Conservation (phyloP, 1,139 yeast species). For the Suhomyces guaymorum region DNA sequence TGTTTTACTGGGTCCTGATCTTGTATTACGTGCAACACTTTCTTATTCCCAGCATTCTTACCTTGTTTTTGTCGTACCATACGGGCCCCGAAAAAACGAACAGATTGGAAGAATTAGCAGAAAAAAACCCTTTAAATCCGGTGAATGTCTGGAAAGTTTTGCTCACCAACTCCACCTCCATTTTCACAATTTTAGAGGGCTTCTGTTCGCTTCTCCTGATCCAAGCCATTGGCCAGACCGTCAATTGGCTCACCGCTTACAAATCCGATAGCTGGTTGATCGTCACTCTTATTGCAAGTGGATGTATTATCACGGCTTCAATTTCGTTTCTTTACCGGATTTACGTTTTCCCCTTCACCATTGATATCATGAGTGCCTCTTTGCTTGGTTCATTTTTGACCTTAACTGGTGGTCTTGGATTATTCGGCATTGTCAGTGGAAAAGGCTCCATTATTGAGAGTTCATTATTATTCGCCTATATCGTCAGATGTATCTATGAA, state of each 20-base stretch:
- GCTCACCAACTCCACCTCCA: constrained; percentile 78
- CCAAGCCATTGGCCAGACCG: constrained; percentile 86
- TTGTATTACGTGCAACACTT: constrained; percentile 81
- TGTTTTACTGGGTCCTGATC: constrained; percentile 54
- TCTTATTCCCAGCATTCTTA: constrained; percentile 76
- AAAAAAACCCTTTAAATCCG: too few species aligned
- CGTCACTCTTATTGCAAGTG: constrained; percentile 69
- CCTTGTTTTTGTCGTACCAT: constrained; percentile 63
- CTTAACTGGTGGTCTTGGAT: constrained; percentile 68
- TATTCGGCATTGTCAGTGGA: constrained; percentile 81
- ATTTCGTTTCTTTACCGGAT: constrained; percentile 80
- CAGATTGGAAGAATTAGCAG: too few species aligned
- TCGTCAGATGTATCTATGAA: constrained; percentile 89
- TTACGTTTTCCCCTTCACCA: constrained; percentile 71
- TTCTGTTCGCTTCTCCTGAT: constrained; percentile 85
- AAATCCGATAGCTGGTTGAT: constrained; percentile 82
- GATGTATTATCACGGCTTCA: constrained; percentile 73
- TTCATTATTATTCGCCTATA: constrained; percentile 81
- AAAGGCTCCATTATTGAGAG: constrained; percentile 89
- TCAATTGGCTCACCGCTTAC: constrained; percentile 67
- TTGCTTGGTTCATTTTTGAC: constrained; percentile 84
- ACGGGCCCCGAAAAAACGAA: too few species aligned
- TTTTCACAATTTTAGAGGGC: constrained; percentile 88
- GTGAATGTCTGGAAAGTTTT: constrained; percentile 61
- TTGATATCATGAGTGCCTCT: constrained; percentile 75